These are phyloP conservation scores for Amanita exitialis DNA, from an alignment of 768 basidiomycete species.

Conservation along the genomic window DNA sequence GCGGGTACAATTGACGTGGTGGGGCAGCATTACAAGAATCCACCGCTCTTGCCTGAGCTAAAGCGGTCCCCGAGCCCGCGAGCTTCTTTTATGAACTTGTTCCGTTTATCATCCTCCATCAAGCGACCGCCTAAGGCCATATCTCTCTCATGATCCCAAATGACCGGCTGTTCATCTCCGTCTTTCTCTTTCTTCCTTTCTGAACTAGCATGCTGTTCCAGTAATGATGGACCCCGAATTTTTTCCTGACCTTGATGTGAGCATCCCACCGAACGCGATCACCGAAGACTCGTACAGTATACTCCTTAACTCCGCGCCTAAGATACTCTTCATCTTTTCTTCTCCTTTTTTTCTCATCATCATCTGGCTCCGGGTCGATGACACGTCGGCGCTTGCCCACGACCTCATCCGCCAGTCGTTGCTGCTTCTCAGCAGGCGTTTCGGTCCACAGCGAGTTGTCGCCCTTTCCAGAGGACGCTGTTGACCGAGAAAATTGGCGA, in stretches of 20 bases:
- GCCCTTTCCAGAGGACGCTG: slow-evolving; percentile 29
- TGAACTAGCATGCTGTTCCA: slow-evolving; percentile 37
- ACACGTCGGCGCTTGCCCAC: slow-evolving; percentile 81
- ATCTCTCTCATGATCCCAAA: slow-evolving; percentile 91
- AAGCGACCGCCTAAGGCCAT: slow-evolving; percentile 83
- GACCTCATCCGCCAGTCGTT: slow-evolving; percentile 89
- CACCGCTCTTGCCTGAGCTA: slow-evolving; percentile 59
- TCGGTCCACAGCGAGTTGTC: slow-evolving; percentile 91
- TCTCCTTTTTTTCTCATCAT: slow-evolving; percentile 42
- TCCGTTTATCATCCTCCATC: slow-evolving; percentile 82
- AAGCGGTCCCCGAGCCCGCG: slow-evolving; percentile 78
- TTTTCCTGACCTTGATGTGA: slow-evolving; percentile 23
- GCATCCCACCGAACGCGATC: background rate
- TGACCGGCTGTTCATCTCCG: slow-evolving; percentile 47
- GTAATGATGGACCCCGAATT: slow-evolving; percentile 41
- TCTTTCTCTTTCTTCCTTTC: slow-evolving; percentile 24
- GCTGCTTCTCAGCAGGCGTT: slow-evolving; percentile 87
- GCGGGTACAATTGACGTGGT: background rate
- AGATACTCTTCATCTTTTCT: slow-evolving; percentile 60
- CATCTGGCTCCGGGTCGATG: slow-evolving; percentile 38
- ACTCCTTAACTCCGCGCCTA: slow-evolving; percentile 62
- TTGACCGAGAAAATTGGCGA: slow-evolving; percentile 67
- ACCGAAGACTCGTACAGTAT: slow-evolving; percentile 46
- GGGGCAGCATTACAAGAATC: slow-evolving; percentile 38
- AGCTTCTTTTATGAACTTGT: slow-evolving; percentile 72